Conservation (phyloP, 768 basidiomycete genomes). For the Leccinum pellstonianum region DNA sequence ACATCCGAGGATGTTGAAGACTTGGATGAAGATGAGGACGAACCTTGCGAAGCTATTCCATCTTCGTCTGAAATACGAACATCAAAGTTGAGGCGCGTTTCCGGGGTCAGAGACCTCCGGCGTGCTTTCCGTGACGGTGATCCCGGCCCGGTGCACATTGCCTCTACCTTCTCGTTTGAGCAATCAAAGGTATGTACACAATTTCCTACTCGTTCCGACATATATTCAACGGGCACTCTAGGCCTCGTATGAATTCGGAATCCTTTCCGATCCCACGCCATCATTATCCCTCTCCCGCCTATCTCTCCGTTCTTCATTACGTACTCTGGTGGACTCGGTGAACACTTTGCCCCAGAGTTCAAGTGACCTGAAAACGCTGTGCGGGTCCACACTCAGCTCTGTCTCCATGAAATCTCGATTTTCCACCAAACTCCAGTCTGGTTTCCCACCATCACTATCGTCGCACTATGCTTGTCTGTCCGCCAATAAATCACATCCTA, state of each 20-base stretch:
- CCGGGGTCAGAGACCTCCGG: conserved; percentile 24
- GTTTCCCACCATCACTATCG: conserved; percentile 3
- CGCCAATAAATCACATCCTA: conserved; percentile 9
- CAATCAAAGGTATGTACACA: conserved; percentile 19
- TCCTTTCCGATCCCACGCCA: conserved; percentile 8
- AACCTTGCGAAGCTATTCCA: not conserved
- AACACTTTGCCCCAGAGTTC: conserved; percentile 1
- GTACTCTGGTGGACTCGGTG: conserved; percentile 24
- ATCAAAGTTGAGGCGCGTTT: conserved; percentile 26
- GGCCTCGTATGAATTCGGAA: conserved; percentile 25
- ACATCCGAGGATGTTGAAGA: conserved; percentile 20
- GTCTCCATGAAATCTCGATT: conserved; percentile 21
- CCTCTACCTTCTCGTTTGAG: conserved; percentile 8
- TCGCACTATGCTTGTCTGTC: conserved; percentile 2
- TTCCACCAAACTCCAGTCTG: conserved; percentile 11
- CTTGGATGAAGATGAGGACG: conserved; percentile 3
- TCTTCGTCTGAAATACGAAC: not conserved
- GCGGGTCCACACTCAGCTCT: conserved; percentile 21
- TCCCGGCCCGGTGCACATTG: conserved; percentile 4
- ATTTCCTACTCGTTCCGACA: not conserved
- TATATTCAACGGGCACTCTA: conserved; percentile 8
- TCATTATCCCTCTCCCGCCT: conserved; percentile 10
- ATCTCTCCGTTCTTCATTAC: conserved; percentile 23
- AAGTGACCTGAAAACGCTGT: conserved; percentile 21
- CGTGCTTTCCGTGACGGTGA: conserved; percentile 22